These are phyloP conservation scores for Didymella pomorum DNA, from an alignment of 2,329 filamentous ascomycete species.

Conservation along the genomic window DNA sequence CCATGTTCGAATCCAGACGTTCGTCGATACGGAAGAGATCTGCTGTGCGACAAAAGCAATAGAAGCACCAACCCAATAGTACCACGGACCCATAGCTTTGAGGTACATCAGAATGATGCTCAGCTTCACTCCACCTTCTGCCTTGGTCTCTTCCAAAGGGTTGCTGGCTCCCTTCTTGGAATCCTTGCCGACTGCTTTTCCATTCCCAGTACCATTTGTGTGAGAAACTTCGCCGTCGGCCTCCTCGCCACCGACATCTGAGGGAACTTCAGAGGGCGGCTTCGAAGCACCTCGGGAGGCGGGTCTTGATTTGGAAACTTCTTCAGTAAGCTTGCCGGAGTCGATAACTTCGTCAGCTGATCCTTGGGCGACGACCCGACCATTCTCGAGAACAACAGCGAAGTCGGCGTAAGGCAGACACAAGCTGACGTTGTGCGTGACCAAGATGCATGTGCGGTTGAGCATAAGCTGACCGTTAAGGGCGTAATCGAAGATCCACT, in stretches of 20 bases:
- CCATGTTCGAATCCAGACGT: conserved; percentile 95
- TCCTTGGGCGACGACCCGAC: conserved; percentile 79
- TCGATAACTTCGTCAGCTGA: conserved; percentile 78
- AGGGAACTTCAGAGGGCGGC: conserved; percentile 79
- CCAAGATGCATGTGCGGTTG: conserved; percentile 88
- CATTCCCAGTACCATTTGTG: conserved; percentile 61
- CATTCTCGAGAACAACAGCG: conserved; percentile 87
- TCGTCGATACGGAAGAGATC: conserved; percentile 83
- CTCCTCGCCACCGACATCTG: conserved; percentile 66
- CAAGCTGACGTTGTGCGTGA: conserved; percentile 93
- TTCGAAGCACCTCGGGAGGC: conserved; percentile 74
- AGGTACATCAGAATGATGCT: conserved; percentile 87
- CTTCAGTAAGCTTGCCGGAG: conserved; percentile 89
- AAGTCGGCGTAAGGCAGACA: conserved; percentile 82
- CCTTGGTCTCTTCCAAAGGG: conserved; percentile 71
- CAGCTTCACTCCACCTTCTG: conserved; percentile 86
- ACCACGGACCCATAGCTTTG: conserved; percentile 91
- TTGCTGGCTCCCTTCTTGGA: conserved; percentile 60
- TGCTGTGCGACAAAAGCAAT: conserved; percentile 84
- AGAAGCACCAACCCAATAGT: conserved; percentile 85
- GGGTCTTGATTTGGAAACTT: conserved; percentile 77
- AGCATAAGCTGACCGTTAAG: conserved; percentile 89
- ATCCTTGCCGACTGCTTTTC: conserved; percentile 54
- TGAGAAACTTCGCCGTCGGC: conserved; percentile 40
- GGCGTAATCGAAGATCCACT: conserved; percentile 97